Evolutionary conservation across 2,329 filamentous ascomycete genomes (phyloP).

Genomic region (Pezicula neosporulosa): DNA sequence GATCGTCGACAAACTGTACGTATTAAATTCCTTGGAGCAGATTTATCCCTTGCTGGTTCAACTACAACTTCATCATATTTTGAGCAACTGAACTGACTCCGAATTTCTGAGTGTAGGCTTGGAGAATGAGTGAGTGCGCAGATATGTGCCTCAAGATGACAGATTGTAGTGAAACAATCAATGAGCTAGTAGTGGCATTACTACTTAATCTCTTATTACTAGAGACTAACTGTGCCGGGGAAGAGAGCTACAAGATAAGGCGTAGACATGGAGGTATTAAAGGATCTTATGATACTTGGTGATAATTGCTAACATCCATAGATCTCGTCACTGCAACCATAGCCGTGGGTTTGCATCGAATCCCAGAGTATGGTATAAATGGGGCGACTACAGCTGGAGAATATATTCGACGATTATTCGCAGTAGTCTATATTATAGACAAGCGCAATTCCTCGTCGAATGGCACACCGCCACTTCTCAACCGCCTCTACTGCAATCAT

Average conservation of each 20-base stretch:
- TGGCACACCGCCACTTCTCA: conserved; percentile 22
- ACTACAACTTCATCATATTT: no score
- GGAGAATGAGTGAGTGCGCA: conserved; percentile 28
- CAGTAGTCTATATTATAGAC: conserved; percentile 19
- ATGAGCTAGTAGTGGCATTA: conserved; percentile 17
- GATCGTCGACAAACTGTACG: conserved; percentile 20
- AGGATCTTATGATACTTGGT: neutral
- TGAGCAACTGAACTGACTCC: no score
- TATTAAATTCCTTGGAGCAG: no score
- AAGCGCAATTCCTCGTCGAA: conserved; percentile 22
- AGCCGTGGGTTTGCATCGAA: conserved; percentile 22
- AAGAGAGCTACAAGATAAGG: conserved; percentile 22
- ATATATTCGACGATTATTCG: conserved; percentile 22
- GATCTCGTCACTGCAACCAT: conserved; percentile 20
- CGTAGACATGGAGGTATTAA: conserved; percentile 14
- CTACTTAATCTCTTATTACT: conserved; percentile 15
- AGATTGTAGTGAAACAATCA: conserved; percentile 13
- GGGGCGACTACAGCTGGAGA: conserved; percentile 22
- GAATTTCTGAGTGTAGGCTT: conserved; percentile 2
- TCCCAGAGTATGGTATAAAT: conserved; percentile 15
- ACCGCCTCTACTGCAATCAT: conserved; percentile 19
- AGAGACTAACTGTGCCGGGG: conserved; percentile 19
- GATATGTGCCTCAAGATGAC: conserved; percentile 19
- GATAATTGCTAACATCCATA: neutral
- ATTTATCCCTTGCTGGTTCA: no score